Percentiles rank a stretch among this genome's conserved stretches.
phyloP scores from a whole-genome alignment of 148 eudicot genomes.

The Linanthus parryae region DNA sequence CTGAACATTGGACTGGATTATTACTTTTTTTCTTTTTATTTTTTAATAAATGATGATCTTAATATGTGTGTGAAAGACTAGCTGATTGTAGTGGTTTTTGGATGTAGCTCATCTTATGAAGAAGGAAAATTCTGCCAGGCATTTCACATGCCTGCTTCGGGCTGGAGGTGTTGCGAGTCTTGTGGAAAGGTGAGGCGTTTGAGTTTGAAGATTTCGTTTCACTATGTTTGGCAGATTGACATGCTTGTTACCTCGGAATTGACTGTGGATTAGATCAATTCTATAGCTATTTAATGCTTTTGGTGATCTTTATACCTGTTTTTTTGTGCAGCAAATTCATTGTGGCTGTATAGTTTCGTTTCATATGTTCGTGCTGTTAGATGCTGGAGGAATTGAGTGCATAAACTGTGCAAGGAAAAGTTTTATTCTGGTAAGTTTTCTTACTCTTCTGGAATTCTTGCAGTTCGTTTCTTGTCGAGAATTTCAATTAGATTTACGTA shows the following conservation, averaged over 20 bases:
- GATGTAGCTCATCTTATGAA: slow-evolving; percentile 58
- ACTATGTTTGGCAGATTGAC: background rate
- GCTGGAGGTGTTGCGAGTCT: slow-evolving; percentile 82
- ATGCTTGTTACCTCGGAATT: too few species aligned
- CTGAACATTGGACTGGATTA: too few species aligned
- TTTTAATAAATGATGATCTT: too few species aligned
- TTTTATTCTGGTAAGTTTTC: slow-evolving; percentile 52
- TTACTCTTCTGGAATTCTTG: too few species aligned
- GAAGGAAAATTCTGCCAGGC: slow-evolving; percentile 77
- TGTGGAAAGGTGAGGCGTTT: slow-evolving; percentile 92
- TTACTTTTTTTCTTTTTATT: too few species aligned
- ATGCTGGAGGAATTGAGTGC: slow-evolving; percentile 81
- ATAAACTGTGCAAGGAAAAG: slow-evolving; percentile 49
- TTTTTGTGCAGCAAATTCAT: slow-evolving; percentile 72
- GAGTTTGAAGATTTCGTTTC: slow-evolving; percentile 2
- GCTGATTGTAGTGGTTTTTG: too few species aligned
- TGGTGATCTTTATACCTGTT: too few species aligned
- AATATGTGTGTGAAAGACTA: too few species aligned
- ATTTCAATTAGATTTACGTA: too few species aligned
- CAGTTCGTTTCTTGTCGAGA: too few species aligned
- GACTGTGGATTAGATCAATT: too few species aligned
- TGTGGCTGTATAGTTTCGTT: slow-evolving; percentile 80
- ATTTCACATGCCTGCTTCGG: slow-evolving; percentile 58
- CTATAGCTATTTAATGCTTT: too few species aligned
- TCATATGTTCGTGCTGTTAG: slow-evolving; percentile 64